Evolutionary conservation across 108 stramenopile genomes (phyloP).

Genomic region (Mayamaea pseudoterrestris): DNA sequence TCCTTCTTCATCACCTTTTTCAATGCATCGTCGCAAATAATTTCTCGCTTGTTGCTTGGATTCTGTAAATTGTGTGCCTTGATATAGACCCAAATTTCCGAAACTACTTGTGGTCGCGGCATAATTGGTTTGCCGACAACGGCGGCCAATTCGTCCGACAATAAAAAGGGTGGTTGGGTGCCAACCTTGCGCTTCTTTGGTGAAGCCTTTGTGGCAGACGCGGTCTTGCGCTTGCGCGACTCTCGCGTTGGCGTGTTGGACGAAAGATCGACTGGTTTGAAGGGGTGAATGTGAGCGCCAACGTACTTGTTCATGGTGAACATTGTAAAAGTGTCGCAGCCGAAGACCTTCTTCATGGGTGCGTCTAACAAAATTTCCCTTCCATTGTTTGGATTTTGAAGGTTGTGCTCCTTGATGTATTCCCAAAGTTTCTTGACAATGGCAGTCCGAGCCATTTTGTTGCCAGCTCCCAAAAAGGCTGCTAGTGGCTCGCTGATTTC

Average conservation of each 20-base stretch:
- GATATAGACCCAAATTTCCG: slow-evolving; percentile 80
- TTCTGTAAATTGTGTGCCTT: slow-evolving; percentile 74
- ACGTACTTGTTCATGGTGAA: slow-evolving; percentile 83
- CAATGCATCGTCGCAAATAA: slow-evolving; percentile 70
- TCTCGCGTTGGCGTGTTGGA: slow-evolving; percentile 19
- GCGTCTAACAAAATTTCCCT: slow-evolving; percentile 66
- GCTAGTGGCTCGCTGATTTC: slow-evolving; percentile 51
- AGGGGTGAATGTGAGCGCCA: slow-evolving; percentile 61
- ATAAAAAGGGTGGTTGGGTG: slow-evolving; percentile 53
- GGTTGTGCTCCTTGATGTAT: slow-evolving; percentile 65
- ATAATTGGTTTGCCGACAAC: slow-evolving; percentile 53
- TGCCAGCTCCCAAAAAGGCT: slow-evolving; percentile 39
- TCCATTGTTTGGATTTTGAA: slow-evolving; percentile 82
- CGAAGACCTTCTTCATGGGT: slow-evolving; percentile 59
- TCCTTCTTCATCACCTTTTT: slow-evolving; percentile 63
- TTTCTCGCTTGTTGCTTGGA: slow-evolving; percentile 75
- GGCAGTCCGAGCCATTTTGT: slow-evolving; percentile 57
- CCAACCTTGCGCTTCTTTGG: slow-evolving; percentile 40
- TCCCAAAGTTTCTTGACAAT: slow-evolving; percentile 78
- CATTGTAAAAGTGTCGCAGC: slow-evolving; percentile 67
- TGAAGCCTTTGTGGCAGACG: slow-evolving; percentile 4
- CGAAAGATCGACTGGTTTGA: slow-evolving; percentile 62
- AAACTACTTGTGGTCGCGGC: slow-evolving; percentile 72
- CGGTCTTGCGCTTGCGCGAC: slow-evolving; percentile 6
- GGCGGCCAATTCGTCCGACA: slow-evolving; percentile 54